Evolutionary conservation across 331 rosid species (phyloP).

Genomic region (Malus hybrid): DNA sequence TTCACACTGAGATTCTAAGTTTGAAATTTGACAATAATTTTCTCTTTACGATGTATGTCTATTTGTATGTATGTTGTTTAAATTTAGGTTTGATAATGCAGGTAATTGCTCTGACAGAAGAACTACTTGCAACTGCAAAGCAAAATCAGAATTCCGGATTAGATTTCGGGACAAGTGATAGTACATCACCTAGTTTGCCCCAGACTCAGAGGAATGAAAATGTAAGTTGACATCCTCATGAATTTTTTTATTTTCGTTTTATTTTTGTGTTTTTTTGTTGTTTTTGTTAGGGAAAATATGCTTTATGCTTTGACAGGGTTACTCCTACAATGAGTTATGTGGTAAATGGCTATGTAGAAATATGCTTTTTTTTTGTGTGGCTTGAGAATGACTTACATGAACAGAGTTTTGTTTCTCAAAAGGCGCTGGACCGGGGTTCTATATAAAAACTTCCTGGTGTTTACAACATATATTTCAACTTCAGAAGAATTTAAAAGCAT

Average conservation of each 20-base stretch:
- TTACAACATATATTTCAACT: neutral
- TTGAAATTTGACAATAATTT: conserved; percentile 46
- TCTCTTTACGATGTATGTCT: conserved; percentile 22
- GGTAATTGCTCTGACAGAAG: conserved; percentile 90
- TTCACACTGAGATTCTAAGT: conserved; percentile 70
- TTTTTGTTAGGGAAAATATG: neutral
- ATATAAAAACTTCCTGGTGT: neutral
- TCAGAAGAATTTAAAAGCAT: neutral
- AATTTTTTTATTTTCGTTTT: neutral
- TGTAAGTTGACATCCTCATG: conserved; percentile 29
- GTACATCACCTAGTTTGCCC: conserved; percentile 34
- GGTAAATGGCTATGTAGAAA: neutral
- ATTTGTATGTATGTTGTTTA: conserved; percentile 6
- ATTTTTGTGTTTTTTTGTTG: neutral
- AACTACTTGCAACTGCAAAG: conserved; percentile 79
- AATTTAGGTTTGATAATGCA: conserved; percentile 42
- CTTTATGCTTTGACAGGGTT: neutral
- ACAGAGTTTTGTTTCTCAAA: neutral
- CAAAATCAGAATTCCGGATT: conserved; percentile 50
- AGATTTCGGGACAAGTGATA: conserved; percentile 28
- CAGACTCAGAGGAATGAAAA: conserved; percentile 28
- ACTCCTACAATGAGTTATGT: neutral
- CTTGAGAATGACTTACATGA: neutral
- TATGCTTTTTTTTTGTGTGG: neutral
- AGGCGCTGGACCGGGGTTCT: neutral